Evolutionary conservation across 139 green algal species (phyloP).

Genomic region (Chlorella vulgaris): DNA sequence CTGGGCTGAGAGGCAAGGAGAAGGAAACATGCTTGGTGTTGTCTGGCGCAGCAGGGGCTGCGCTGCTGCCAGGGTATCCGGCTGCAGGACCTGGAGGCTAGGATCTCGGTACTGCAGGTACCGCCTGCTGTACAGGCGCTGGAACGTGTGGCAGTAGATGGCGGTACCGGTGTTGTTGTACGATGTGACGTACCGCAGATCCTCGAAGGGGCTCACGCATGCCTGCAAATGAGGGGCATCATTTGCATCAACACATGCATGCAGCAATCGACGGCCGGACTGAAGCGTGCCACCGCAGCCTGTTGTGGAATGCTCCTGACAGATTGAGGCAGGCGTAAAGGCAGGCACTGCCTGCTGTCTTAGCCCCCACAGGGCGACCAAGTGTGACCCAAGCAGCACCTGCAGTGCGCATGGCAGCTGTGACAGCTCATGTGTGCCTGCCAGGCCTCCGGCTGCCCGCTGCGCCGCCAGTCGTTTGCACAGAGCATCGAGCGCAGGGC

Average conservation of each 20-base stretch:
- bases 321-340: neutral
- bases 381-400: conserved; percentile 47
- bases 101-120: conserved; percentile 39
- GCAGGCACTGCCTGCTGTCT: too few species aligned
- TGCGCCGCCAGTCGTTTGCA: conserved; percentile 55
- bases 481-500: conserved; percentile 52
- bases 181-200: conserved; percentile 64
- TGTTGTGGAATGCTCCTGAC: neutral
- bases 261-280: too few species aligned
- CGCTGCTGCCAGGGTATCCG: neutral
- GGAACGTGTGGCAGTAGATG: conserved; percentile 65
- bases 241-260: too few species aligned
- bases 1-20: neutral
- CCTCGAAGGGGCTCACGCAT: conserved; percentile 46
- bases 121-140: conserved; percentile 61
- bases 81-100: neutral
- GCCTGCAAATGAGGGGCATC: conserved; percentile 2
- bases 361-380: neutral
- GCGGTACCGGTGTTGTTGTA: conserved; percentile 54
- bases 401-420: conserved; percentile 56
- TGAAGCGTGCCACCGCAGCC: too few species aligned
- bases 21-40: neutral
- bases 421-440: neutral
- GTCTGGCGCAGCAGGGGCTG: neutral
- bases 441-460: conserved; percentile 6